Base-by-base conservation (phyloP, 352 stramenopile species). In the Phytophthora sansomeana region DNA sequence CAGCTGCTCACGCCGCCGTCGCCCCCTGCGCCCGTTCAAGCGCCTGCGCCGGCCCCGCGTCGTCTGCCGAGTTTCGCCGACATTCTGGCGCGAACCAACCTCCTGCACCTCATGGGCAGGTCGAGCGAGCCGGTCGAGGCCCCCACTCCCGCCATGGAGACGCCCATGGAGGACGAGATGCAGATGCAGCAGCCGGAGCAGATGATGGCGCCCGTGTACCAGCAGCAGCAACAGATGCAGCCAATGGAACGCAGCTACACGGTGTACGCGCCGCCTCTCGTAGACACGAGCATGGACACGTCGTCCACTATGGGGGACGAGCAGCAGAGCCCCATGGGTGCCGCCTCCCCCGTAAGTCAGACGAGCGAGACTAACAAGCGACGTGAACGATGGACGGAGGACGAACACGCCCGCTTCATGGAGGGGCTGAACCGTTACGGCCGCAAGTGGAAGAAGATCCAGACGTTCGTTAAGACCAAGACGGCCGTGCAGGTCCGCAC, bases 361-460 rank as follows among this genome's bases (percentile, higher is more conserved):
- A 77, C 75, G 4, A 83, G 79, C 44, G 81, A 89, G 46, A 73
- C 73, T 3, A 90, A 81, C 74, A 92, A 92, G 63, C 81, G 83
- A 29, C 87, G 87, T 48, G 87, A 95, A 50, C 81, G 87, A 16
- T 95, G 87, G 87, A 95, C 87, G 1, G 81, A 93, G 32, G 85
- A 93, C 50, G 87, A 95, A 48, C 87, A 95, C 59, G 84, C 84
- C 14, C 78, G 81, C 10, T 95, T 95, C 69, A 93, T 95, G 85
- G 84, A 95, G 63, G 87, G 87, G 0, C 63, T 95, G n/a, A 92
- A 93, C 69, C 80, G 81, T 28, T 95, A 93, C 62, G 87, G 87
- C 21, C 87, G 87, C 60, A 95, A 95, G 63, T 95, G 87, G 87
- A 95, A 95, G 69, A 95, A 95, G 59, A 95, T 95, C 51, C 87